These are phyloP conservation scores for Euptelea pleiosperma DNA, from an alignment of 164 flowering plant species.

Conservation along the genomic window DNA sequence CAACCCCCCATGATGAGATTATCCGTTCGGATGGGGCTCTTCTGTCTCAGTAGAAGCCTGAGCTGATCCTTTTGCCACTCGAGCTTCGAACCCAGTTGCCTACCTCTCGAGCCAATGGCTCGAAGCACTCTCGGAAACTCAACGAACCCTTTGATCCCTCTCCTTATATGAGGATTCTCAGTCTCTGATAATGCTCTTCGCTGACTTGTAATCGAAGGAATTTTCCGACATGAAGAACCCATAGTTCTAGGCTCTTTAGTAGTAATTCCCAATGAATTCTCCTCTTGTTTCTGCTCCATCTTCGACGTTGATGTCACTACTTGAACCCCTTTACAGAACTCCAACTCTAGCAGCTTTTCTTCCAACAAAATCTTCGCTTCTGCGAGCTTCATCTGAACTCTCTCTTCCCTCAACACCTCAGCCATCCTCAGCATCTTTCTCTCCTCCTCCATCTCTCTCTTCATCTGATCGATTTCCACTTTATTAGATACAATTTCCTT, in stretches of 20 bases:
- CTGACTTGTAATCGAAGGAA: constrained; percentile 17
- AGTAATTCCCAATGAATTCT: not conserved
- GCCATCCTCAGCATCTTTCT: constrained; percentile 65
- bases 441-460: constrained; percentile 56
- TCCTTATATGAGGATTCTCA: constrained; percentile 68
- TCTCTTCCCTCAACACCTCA: constrained; percentile 66
- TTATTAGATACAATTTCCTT: constrained; percentile 33
- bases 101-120: constrained; percentile 53
- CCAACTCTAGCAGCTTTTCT: constrained; percentile 46
- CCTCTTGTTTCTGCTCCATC: not conserved
- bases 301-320: constrained; percentile 1
- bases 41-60: constrained; percentile 57
- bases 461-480: constrained; percentile 34
- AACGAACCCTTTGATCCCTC: constrained; percentile 83
- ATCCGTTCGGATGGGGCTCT: constrained; percentile 34
- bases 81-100: constrained; percentile 51
- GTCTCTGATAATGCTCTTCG: constrained; percentile 36
- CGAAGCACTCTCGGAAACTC: constrained; percentile 72
- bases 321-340: constrained; percentile 18
- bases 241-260: too few relatives aligned
- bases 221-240: too few relatives aligned
- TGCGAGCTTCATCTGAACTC: constrained; percentile 73
- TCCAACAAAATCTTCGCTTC: constrained; percentile 56
- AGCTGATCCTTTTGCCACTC: constrained; percentile 81
- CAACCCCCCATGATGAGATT: constrained; percentile 41